Evolutionary conservation across 1,139 yeast species (phyloP).

Genomic region (Saccharomyces pastorianus): DNA sequence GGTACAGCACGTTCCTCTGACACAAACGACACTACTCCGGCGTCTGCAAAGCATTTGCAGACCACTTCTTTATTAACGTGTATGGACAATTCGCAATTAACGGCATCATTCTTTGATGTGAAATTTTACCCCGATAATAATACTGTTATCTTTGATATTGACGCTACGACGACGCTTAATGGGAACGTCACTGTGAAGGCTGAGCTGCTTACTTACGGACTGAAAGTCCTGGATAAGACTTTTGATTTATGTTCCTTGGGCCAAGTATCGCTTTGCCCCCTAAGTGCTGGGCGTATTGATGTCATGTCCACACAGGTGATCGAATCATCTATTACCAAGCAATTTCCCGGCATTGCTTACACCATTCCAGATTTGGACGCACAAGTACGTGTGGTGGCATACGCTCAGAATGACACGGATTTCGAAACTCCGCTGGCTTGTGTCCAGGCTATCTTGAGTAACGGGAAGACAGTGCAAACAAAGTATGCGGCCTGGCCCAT

Average conservation of each 20-base stretch:
- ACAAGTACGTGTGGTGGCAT: constrained; percentile 69
- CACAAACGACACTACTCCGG: constrained; percentile 3
- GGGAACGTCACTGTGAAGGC: constrained; percentile 64
- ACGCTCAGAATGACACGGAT: constrained; percentile 38
- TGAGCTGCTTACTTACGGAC: constrained; percentile 76
- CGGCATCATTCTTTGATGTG: constrained; percentile 82
- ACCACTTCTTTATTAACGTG: constrained; percentile 83
- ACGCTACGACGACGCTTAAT: constrained; percentile 73
- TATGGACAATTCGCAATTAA: constrained; percentile 81
- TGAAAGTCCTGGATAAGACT: constrained; percentile 48
- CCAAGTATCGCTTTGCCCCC: constrained; percentile 65
- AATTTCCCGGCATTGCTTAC: constrained; percentile 77
- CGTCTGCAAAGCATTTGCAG: constrained; percentile 21
- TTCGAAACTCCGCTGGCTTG: constrained; percentile 60
- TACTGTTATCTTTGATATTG: constrained; percentile 57
- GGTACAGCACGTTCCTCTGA: neutral
- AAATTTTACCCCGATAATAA: constrained; percentile 56
- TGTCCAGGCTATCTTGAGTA: constrained; percentile 78
- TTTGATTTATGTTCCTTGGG: constrained; percentile 58
- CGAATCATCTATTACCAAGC: constrained; percentile 35
- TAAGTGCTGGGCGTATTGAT: constrained; percentile 80
- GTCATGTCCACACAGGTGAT: constrained; percentile 48
- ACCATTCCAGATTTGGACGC: constrained; percentile 94
- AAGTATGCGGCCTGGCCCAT: constrained; percentile 95
- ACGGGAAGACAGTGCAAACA: constrained; percentile 92